Evolutionary conservation across 163 green algal genomes (phyloP), one percentile per base, ranked within the genome.

Genomic region (Chlamydomonas reinhardtii): DNA sequence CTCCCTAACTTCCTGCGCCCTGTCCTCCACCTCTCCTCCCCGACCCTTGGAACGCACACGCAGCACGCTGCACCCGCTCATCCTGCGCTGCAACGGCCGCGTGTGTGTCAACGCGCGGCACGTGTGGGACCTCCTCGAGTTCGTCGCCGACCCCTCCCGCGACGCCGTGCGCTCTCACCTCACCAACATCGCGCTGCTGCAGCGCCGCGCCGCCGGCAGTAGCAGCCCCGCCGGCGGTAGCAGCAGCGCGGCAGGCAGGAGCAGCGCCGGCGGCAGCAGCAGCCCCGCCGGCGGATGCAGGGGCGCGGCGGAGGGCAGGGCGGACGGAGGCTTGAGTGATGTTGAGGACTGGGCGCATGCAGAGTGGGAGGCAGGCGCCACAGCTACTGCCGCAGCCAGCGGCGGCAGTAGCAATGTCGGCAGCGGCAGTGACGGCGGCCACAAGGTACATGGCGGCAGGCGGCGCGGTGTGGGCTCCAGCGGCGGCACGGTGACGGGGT

Each of bases 51-150:
- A n/a, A n/a, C n/a, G n/a, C n/a, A n/a, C 24, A 12, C 61, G 20
- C 61, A 56, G 35, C 29, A 84, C 77, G 22, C 77, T 76, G 43
- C 66, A 76, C 48, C 77, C 77, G 66, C 31, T 76, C 32, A n/a
- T 32, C 52, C 78, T 85, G 52, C 43, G 35, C 22, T 79, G 70
- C 29, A 71, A 73, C n/a, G 69, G 56, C 2, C 80, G 80, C 0
- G 54, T 79, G 54, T 35, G 56, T 14, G 68, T 66, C 59, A 75
- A 86, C 69, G 70, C 80, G 1, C 69, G 80, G 0, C 69, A 86
- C 68, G 16, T 79, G 27, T 48, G 56, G 35, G 80, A 86, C 56
- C 54, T 86, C 27, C 37, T 79, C 22, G 80, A 65, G 1, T 79
- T 78, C 56, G 52, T 86, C 0, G 80, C 69, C 4, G 80, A 86